These are phyloP conservation scores for Vanilla planifolia DNA, from an alignment of 106 monocot species.

Conservation along the genomic window DNA sequence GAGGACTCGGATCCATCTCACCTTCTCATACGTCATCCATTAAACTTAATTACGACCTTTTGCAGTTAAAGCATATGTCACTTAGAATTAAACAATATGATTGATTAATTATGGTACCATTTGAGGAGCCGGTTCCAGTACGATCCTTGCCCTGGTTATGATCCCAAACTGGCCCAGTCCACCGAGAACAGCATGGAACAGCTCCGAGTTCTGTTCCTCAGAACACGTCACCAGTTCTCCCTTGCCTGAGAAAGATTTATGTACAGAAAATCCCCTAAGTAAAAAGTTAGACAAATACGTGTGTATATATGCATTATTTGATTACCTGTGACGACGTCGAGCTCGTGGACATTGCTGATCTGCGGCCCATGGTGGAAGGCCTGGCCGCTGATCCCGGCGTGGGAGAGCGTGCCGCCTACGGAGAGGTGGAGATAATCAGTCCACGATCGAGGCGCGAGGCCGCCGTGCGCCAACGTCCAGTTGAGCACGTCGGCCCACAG, in stretches of 20 bases:
- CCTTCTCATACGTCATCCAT: constrained; percentile 19
- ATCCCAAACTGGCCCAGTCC: constrained; percentile 90
- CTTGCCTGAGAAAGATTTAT: constrained; percentile 41
- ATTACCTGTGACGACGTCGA: constrained; percentile 81
- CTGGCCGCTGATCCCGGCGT: constrained; percentile 86
- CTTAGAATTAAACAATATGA: neutral
- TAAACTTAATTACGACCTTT: too few relatives aligned
- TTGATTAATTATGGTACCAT: constrained; percentile 27
- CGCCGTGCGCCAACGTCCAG: constrained; percentile 54
- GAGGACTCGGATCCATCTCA: constrained; percentile 69
- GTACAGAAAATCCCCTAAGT: neutral
- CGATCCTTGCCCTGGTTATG: constrained; percentile 85
- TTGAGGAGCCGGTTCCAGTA: constrained; percentile 59
- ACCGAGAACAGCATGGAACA: constrained; percentile 81
- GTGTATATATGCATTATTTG: neutral
- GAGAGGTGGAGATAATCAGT: constrained; percentile 79
- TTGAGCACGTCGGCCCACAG: constrained; percentile 73
- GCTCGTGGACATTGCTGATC: constrained; percentile 71
- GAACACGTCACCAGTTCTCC: constrained; percentile 82
- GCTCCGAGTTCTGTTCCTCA: constrained; percentile 37
- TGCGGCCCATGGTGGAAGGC: constrained; percentile 85
- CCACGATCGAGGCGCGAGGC: constrained; percentile 82
- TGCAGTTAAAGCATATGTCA: neutral
- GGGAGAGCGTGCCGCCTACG: constrained; percentile 83
- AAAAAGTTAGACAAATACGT: neutral